Evolutionary conservation across 169 alveolate species (phyloP).

Genomic region (Amoebophrya sp.): DNA sequence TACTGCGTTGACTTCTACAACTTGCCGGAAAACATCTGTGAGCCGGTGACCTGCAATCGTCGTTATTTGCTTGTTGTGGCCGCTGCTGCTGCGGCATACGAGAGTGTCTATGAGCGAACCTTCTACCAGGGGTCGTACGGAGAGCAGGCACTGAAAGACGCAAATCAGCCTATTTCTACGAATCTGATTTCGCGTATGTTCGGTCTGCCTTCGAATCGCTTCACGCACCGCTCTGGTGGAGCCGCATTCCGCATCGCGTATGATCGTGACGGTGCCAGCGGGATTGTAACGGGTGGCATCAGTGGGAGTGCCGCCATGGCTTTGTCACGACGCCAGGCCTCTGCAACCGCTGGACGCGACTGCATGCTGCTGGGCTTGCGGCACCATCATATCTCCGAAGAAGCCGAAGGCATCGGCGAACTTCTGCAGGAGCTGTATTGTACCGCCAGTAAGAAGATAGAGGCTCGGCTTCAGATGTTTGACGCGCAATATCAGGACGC

Average conservation of each 20-base stretch:
- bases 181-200: neutral
- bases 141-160: neutral
- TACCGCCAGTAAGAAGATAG: neutral
- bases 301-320: too few species aligned
- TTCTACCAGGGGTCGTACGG: neutral
- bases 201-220: too few species aligned
- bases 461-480: neutral
- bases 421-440: neutral
- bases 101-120: neutral
- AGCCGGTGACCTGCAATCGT: neutral
- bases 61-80: neutral
- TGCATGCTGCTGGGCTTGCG: neutral
- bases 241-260: too few species aligned
- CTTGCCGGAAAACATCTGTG: neutral
- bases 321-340: too few species aligned
- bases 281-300: too few species aligned
- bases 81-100: neutral
- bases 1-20: neutral
- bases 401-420: neutral
- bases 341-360: too few species aligned
- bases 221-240: too few species aligned
- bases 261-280: too few species aligned
- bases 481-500: neutral
- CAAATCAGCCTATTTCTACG: neutral
- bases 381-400: neutral